Conservation (phyloP, 2,329 filamentous ascomycete species). For the Talaromyces sp. region DNA sequence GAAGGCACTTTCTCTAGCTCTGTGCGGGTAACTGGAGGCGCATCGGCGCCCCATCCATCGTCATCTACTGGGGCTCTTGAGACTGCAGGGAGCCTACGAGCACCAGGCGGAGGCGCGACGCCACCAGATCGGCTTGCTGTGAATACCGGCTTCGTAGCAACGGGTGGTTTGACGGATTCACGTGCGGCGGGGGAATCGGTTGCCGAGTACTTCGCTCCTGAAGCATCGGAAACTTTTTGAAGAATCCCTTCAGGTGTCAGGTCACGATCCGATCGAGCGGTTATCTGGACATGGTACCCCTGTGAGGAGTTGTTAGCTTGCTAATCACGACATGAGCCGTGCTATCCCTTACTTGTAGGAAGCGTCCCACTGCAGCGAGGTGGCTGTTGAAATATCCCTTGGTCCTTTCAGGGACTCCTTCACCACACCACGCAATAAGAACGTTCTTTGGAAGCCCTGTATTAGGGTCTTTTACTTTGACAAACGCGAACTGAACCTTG, state of each 20-base stretch:
- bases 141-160: slow-evolving; percentile 87
- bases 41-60: slow-evolving; percentile 94
- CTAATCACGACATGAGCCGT: slow-evolving; percentile 18
- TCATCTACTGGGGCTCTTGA: slow-evolving; percentile 61
- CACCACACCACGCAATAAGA: slow-evolving; percentile 93
- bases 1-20: slow-evolving; percentile 88
- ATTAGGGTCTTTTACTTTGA: slow-evolving; percentile 95
- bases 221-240: slow-evolving; percentile 90
- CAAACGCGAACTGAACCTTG: slow-evolving; percentile 92
- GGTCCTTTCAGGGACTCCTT: slow-evolving; percentile 94
- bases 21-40: slow-evolving; percentile 80
- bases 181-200: slow-evolving; percentile 51
- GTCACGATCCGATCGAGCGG: slow-evolving; percentile 84
- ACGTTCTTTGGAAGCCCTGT: slow-evolving; percentile 84
- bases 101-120: slow-evolving; percentile 64
- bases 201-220: slow-evolving; percentile 86
- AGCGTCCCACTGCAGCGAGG: slow-evolving; percentile 79
- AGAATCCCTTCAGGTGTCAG: slow-evolving; percentile 83
- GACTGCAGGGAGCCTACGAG: slow-evolving; percentile 50
- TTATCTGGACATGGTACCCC: slow-evolving; percentile 97
- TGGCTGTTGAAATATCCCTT: slow-evolving; percentile 99
- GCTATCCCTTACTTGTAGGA: slow-evolving; percentile 64
- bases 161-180: slow-evolving; percentile 59
- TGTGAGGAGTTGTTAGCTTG: slow-evolving; percentile 26
- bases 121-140: slow-evolving; percentile 66